Evolutionary conservation across 768 basidiomycete species (phyloP).

Genomic region (Neoboletus magnificus): DNA sequence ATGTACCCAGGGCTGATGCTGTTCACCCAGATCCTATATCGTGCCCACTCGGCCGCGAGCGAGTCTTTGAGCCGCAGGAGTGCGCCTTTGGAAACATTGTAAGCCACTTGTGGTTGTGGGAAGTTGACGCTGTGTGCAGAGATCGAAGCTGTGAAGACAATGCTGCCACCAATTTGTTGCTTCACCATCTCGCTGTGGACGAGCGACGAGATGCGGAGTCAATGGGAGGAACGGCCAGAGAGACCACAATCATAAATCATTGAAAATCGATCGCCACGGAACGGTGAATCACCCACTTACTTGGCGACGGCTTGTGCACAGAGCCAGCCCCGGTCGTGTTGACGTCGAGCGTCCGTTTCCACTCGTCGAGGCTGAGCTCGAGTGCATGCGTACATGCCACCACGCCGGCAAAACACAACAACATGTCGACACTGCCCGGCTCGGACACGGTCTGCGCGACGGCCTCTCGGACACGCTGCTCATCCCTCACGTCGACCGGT

Average conservation of each 20-base stretch:
- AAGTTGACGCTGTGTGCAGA: constrained; percentile 42
- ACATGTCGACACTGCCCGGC: constrained; percentile 35
- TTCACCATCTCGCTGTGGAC: constrained; percentile 39
- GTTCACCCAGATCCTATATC: constrained; percentile 42
- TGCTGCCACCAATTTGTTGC: constrained; percentile 39
- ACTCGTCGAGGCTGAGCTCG: constrained; percentile 33
- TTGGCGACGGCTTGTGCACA: constrained; percentile 42
- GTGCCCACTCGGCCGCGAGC: constrained; percentile 42
- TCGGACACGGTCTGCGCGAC: constrained; percentile 21
- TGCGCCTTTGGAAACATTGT: constrained; percentile 43
- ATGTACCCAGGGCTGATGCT: constrained; percentile 44
- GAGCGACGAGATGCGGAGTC: not conserved
- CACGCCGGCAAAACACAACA: constrained; percentile 45
- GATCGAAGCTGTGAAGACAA: constrained; percentile 43
- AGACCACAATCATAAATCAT: not conserved
- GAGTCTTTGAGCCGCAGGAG: constrained; percentile 38
- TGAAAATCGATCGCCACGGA: not conserved
- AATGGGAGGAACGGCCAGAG: not conserved
- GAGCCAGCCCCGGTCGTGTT: constrained; percentile 45
- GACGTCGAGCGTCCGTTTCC: constrained; percentile 38
- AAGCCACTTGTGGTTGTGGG: constrained; percentile 41
- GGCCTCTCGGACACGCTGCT: constrained; percentile 26
- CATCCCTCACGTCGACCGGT: constrained; percentile 34
- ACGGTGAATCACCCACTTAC: constrained; percentile 18
- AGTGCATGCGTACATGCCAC: constrained; percentile 34